Percentiles rank a stretch among this genome's conserved stretches.
These are phyloP conservation scores for Pholiota microspora DNA, from an alignment of 768 basidiomycete species.

Conservation along the genomic window DNA sequence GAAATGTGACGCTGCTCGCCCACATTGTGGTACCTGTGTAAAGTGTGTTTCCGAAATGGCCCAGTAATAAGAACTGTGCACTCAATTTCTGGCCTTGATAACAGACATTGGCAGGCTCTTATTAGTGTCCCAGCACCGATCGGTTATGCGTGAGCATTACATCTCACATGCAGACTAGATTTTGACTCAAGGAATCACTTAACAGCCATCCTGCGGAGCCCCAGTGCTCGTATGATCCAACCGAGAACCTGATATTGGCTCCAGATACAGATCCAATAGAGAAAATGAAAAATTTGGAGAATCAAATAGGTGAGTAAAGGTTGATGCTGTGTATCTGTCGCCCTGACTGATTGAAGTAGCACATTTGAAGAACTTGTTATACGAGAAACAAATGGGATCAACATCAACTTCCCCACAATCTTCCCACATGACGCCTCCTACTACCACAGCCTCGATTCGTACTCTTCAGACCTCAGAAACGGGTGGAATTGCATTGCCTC, in stretches of 20 bases:
- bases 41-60: slow-evolving; percentile 51
- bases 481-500: slow-evolving; percentile 43
- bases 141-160: slow-evolving; percentile 70
- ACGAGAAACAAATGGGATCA: slow-evolving; percentile 46
- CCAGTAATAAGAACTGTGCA: neutral
- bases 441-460: slow-evolving; percentile 15
- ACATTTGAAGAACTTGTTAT: slow-evolving; percentile 59
- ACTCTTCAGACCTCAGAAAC: slow-evolving; percentile 25
- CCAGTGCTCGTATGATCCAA: slow-evolving; percentile 83
- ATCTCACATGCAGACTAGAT: neutral
- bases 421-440: slow-evolving; percentile 19
- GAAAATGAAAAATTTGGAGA: slow-evolving; percentile 74
- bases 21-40: slow-evolving; percentile 82
- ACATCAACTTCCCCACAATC: slow-evolving; percentile 35
- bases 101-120: slow-evolving; percentile 76
- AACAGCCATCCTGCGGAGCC: slow-evolving; percentile 81
- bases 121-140: slow-evolving; percentile 84
- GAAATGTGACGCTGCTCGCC: slow-evolving; percentile 89
- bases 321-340: neutral
- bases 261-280: slow-evolving; percentile 78
- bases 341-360: slow-evolving; percentile 36
- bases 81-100: neutral
- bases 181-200: slow-evolving; percentile 7
- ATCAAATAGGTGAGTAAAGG: slow-evolving; percentile 59
- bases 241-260: slow-evolving; percentile 76